Conservation (phyloP, 129 eudicot genomes). For the Cynara cardunculus region DNA sequence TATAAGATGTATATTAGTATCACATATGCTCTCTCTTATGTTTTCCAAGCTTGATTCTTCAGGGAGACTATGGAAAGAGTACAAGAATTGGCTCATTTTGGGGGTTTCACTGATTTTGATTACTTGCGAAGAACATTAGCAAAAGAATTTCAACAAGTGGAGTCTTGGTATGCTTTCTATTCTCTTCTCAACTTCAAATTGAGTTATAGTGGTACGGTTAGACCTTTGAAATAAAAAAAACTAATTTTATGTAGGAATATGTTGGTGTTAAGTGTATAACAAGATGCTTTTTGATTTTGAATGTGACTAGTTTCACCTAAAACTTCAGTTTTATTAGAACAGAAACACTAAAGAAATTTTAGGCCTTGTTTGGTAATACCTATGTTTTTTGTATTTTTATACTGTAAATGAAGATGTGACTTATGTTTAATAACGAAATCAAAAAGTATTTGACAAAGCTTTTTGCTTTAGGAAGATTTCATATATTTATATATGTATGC, state of each 20-base stretch:
- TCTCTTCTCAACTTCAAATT: background rate
- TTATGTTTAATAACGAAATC: background rate
- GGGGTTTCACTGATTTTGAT: constrained; percentile 78
- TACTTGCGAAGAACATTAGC: constrained; percentile 74
- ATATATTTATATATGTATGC: no score
- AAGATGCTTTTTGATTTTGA: background rate
- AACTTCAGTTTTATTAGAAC: background rate
- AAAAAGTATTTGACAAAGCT: background rate
- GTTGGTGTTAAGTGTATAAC: background rate
- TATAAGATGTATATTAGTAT: no score
- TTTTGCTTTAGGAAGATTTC: background rate
- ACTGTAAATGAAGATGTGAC: no score
- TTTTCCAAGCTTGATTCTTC: constrained; percentile 8
- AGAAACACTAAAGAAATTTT: no score
- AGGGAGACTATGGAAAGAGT: constrained; percentile 76
- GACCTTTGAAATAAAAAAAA: constrained; percentile 13
- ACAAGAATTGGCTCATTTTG: constrained; percentile 64
- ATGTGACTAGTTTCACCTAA: background rate
- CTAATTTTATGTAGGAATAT: background rate
- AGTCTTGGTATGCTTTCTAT: constrained; percentile 61
- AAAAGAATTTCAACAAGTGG: constrained; percentile 81
- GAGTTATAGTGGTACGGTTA: background rate
- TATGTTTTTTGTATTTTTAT: no score
- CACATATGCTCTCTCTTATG: background rate
- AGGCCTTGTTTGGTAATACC: no score